A percentile compares a stretch with the other conserved stretches of the same genome.
Conservation (phyloP, 1,284 basidiomycete species). For the Puccinia brachypodii region DNA sequence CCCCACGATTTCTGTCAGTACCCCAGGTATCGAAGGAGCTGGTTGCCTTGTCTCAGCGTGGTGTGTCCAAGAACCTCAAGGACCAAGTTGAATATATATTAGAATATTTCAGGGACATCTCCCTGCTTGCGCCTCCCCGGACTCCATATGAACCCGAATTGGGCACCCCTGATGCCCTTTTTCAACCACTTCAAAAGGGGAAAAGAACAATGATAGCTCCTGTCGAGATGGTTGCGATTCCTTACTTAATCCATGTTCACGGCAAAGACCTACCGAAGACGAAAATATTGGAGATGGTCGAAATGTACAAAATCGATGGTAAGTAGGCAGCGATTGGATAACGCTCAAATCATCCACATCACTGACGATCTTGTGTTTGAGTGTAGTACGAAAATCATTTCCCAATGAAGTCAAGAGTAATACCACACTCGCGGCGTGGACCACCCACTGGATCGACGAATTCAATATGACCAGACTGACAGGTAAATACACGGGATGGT, state of each 20-base stretch:
- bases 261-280: slow-evolving; percentile 16
- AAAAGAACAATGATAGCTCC: slow-evolving; percentile 38
- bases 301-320: slow-evolving; percentile 44
- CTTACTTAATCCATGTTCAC: slow-evolving; percentile 34
- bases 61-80: slow-evolving; percentile 22
- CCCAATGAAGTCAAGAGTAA: slow-evolving; percentile 46
- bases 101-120: slow-evolving; percentile 44
- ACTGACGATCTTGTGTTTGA: neutral
- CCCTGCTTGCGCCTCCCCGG: slow-evolving; percentile 26
- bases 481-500: slow-evolving; percentile 41
- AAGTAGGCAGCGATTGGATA: neutral
- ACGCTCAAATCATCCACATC: neutral
- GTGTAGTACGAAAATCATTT: slow-evolving; percentile 26
- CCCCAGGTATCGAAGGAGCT: slow-evolving; percentile 26
- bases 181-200: slow-evolving; percentile 25
- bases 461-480: slow-evolving; percentile 2
- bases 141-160: slow-evolving; percentile 27
- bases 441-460: slow-evolving; percentile 24
- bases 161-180: slow-evolving; percentile 34
- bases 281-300: slow-evolving; percentile 33
- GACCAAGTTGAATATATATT: slow-evolving; percentile 5
- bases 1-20: neutral
- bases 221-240: slow-evolving; percentile 47
- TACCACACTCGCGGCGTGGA: neutral
- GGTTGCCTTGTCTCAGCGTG: neutral